Evolutionary conservation across 805 yeast genomes (phyloP).

Genomic region (Diddensiella caesifluorescens): DNA sequence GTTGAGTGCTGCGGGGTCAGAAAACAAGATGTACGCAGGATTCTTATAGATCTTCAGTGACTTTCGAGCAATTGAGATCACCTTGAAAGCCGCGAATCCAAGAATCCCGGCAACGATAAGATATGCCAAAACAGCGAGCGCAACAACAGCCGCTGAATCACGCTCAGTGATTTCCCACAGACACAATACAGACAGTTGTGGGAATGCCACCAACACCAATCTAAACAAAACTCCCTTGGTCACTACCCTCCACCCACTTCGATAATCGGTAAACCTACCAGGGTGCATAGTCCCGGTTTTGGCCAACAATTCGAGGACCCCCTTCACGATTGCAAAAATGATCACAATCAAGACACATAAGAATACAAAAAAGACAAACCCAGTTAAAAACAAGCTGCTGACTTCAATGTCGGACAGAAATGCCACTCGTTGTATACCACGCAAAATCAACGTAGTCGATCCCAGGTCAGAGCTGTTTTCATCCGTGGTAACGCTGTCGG

Average conservation of each 20-base stretch:
- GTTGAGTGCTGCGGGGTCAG: constrained; percentile 74
- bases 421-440: constrained; percentile 92
- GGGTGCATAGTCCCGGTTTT: constrained; percentile 54
- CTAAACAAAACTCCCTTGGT: constrained; percentile 87
- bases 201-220: constrained; percentile 75
- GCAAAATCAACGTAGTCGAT: constrained; percentile 68
- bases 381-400: constrained; percentile 80
- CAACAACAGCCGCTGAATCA: constrained; percentile 79
- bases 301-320: constrained; percentile 60
- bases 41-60: constrained; percentile 72
- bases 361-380: constrained; percentile 76
- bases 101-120: constrained; percentile 54
- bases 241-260: constrained; percentile 77
- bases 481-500: constrained; percentile 26
- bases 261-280: constrained; percentile 65
- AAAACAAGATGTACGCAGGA: constrained; percentile 87
- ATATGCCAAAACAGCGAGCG: constrained; percentile 70
- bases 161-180: constrained; percentile 84
- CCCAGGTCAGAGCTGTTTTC: constrained; percentile 58
- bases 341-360: constrained; percentile 57
- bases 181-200: constrained; percentile 75
- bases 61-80: constrained; percentile 65
- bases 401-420: constrained; percentile 80
- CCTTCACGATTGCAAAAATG: constrained; percentile 52
- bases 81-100: constrained; percentile 66